phyloP scores from a whole-genome alignment of 1,139 yeast genomes.

The Pichia sp. region DNA sequence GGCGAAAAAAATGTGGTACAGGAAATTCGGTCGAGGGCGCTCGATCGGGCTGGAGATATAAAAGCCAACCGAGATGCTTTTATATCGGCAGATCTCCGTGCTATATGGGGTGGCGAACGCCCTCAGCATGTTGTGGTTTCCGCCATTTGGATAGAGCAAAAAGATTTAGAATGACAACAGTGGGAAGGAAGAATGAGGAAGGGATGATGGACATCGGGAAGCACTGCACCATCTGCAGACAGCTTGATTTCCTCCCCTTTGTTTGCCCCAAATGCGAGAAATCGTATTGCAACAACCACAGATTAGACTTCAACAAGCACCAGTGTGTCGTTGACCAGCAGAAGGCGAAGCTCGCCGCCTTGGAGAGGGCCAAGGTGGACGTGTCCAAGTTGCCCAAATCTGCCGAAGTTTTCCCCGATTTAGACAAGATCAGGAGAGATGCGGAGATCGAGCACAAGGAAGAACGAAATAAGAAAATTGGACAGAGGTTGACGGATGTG shows the following conservation, averaged over 20 bases:
- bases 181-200: conserved; percentile 20
- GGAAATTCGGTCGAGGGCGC: not conserved
- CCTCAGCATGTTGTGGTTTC: not conserved
- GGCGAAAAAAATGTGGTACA: not conserved
- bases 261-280: conserved; percentile 52
- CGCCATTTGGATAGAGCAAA: not conserved
- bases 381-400: conserved; percentile 23
- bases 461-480: conserved; percentile 9
- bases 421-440: conserved; percentile 42
- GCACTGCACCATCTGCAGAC: conserved; percentile 60
- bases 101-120: not conserved
- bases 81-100: not conserved
- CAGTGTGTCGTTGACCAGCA: conserved; percentile 18
- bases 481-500: conserved; percentile 15
- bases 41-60: not conserved
- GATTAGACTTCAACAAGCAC: conserved; percentile 31
- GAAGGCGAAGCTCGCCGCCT: conserved; percentile 13
- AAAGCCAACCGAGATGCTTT: not conserved
- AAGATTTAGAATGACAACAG: conserved; percentile 13
- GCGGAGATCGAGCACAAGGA: conserved; percentile 19
- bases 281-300: conserved; percentile 57
- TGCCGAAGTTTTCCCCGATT: conserved; percentile 53
- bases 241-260: conserved; percentile 67
- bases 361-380: conserved; percentile 7
- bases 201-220: conserved; percentile 61